phyloP scores from a whole-genome alignment of 805 yeast genomes.

The Ogataea pignaliae region DNA sequence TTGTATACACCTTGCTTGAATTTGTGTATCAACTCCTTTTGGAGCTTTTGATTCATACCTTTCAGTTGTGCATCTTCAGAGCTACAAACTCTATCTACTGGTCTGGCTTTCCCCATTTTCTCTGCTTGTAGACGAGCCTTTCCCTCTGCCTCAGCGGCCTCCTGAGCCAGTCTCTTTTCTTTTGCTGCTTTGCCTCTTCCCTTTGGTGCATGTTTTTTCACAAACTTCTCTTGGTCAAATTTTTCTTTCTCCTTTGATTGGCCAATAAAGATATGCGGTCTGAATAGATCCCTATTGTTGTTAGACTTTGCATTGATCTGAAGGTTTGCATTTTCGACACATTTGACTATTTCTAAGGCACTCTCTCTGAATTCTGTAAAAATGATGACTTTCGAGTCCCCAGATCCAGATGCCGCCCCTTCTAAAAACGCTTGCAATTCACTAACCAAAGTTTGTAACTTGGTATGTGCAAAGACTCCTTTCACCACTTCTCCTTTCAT shows the following conservation, averaged over 20 bases:
- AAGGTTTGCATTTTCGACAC: conserved; percentile 41
- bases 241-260: conserved; percentile 75
- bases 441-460: conserved; percentile 53
- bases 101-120: conserved; percentile 31
- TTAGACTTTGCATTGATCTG: conserved; percentile 11
- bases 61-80: conserved; percentile 72
- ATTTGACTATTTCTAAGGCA: conserved; percentile 79
- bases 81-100: conserved; percentile 42
- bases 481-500: conserved; percentile 15
- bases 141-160: conserved; percentile 18
- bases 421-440: conserved; percentile 56
- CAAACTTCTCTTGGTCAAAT: conserved; percentile 53
- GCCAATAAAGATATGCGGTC: conserved; percentile 89
- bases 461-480: conserved; percentile 61
- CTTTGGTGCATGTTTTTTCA: conserved; percentile 39
- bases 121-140: conserved; percentile 15
- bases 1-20: conserved; percentile 74
- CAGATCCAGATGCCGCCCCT: conserved; percentile 24
- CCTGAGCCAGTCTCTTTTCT: conserved; percentile 16
- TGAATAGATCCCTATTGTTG: conserved; percentile 31
- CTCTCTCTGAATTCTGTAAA: conserved; percentile 89
- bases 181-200: conserved; percentile 33
- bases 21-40: conserved; percentile 68
- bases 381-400: conserved; percentile 71
- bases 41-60: conserved; percentile 91